phyloP scores from a whole-genome alignment of 2,329 filamentous ascomycete genomes.

The Colletotrichum orchidophilum region DNA sequence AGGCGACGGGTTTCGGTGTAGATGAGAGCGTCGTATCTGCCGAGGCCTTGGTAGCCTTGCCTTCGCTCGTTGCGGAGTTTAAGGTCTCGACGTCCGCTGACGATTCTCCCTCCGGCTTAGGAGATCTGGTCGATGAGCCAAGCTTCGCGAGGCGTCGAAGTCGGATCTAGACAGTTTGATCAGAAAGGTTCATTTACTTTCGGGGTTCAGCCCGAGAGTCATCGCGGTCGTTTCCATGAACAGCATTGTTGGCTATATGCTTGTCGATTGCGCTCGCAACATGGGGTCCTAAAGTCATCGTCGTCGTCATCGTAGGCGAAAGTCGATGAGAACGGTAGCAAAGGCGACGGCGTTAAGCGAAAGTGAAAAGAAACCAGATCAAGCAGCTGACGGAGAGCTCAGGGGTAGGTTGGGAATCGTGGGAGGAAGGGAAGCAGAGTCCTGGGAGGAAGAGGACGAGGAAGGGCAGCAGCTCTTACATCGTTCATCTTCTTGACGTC shows the following conservation, averaged over 20 bases:
- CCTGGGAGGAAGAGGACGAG: conserved; percentile 11
- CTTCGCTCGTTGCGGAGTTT: conserved; percentile 39
- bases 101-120: conserved; percentile 44
- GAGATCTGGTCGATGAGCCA: conserved; percentile 46
- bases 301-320: not conserved
- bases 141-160: conserved; percentile 60
- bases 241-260: not conserved
- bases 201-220: too few species aligned
- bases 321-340: not conserved
- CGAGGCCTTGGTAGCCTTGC: conserved; percentile 12
- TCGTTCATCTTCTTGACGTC: conserved; percentile 69
- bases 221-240: not conserved
- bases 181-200: too few species aligned
- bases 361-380: not conserved
- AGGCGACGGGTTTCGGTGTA: conserved; percentile 33
- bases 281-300: not conserved
- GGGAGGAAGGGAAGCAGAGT: not conserved
- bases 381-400: too few species aligned
- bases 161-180: conserved; percentile 50
- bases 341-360: not conserved
- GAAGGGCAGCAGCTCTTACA: conserved; percentile 43
- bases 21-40: conserved; percentile 41
- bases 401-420: not conserved
- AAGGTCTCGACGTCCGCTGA: conserved; percentile 36
- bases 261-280: not conserved